Base-by-base conservation (phyloP, 345 rosid species). In the Lepidium africanum region DNA sequence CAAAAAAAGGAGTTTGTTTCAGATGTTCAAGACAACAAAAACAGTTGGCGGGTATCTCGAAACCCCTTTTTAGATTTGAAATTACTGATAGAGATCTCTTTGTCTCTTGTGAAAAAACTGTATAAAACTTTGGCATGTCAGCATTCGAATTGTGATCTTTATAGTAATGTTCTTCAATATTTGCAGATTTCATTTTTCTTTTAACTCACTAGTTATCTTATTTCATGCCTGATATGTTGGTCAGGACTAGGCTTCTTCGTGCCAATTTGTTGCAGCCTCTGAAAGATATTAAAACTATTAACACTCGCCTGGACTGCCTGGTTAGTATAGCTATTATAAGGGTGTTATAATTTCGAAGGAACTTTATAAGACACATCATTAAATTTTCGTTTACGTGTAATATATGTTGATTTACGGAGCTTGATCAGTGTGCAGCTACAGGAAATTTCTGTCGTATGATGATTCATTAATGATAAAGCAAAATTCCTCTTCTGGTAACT, bases 261-360 rank as follows among this genome's bases (percentile, higher is more conserved):
- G 98, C 98, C 71, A 93, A 93, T 79, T 85, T 93, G 69, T 80
- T 93, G 79, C 98, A 93, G 89, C 98, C 98, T 63, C 71, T 90
- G 72, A 93, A 90, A 82, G 98, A 93, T 78, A 83, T 84, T 46
- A 89, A 87, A 82, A 93, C 98, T 59, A 90, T 93, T 70, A 88
- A 81, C 73, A 85, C 91, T 69, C 98, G 98, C 62, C 87, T 90
- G 17, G 92, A 90, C 80, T 90, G 94, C 87, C 73, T 93, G 96
- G 98, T 93, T 76, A 77, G 90, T 80, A 71, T 70, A 55, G 38
- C 48, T 72, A 45, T 54, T 67, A 59, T 25, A 7, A 62, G 39
- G 69, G 59, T 55, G n/a, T 36, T 43, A 62, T 37, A 72, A 70
- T 59, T 76, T 59, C 17, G 16, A 23, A 59, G 60, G 67, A 60